Evolutionary conservation across 1,284 basidiomycete genomes (phyloP).

Genomic region (Pseudozyma pruni): DNA sequence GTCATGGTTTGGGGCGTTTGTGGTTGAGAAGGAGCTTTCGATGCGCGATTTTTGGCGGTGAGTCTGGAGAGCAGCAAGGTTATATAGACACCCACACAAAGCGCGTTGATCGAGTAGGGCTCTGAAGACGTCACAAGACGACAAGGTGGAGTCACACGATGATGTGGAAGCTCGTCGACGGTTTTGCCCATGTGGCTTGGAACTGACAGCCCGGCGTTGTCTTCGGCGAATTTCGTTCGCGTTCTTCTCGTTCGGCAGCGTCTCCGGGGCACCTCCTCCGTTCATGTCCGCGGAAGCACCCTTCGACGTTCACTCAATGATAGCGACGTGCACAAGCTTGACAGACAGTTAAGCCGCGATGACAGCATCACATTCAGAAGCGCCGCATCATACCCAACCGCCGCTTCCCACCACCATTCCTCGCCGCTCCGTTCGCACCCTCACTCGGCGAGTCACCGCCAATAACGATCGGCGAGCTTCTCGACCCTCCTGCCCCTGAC

Average conservation of each 20-base stretch:
- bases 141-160: neutral
- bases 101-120: neutral
- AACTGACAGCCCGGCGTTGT: conserved; percentile 5
- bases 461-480: conserved; percentile 30
- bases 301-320: neutral
- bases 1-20: conserved; percentile 5
- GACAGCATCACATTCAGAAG: conserved; percentile 3
- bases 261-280: conserved; percentile 1
- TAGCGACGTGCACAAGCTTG: too few relatives aligned
- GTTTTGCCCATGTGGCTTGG: neutral
- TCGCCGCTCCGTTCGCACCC: neutral
- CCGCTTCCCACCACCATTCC: conserved; percentile 8
- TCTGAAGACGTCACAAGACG: neutral
- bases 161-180: neutral
- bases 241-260: neutral
- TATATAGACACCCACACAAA: neutral
- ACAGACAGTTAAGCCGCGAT: neutral
- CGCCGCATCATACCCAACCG: conserved; percentile 36
- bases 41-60: too few relatives aligned
- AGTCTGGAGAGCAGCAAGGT: too few relatives aligned
- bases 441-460: neutral
- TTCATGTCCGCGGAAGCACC: neutral
- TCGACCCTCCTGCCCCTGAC: conserved; percentile 8
- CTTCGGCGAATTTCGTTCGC: conserved; percentile 25
- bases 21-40: too few relatives aligned